Evolutionary conservation across 2,329 filamentous ascomycete species (phyloP).

Genomic region (Colletotrichum tropicicola): DNA sequence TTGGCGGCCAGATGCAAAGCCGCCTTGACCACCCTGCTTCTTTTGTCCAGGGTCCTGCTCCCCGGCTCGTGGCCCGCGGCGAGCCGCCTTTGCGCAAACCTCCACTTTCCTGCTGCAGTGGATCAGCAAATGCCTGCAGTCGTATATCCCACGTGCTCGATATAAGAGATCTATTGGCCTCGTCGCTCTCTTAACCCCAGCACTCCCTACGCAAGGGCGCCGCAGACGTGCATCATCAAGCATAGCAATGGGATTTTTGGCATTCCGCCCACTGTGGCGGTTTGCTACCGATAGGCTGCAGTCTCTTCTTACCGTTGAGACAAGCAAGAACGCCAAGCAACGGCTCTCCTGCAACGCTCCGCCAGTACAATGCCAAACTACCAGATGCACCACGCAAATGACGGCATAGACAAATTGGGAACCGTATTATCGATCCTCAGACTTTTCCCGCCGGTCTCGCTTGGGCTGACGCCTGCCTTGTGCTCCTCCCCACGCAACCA

Average conservation of each 20-base stretch:
- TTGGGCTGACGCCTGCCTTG: no score
- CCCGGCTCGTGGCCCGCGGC: conserved; percentile 11
- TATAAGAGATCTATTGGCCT: conserved; percentile 14
- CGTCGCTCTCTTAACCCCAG: neutral
- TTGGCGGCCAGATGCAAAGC: neutral
- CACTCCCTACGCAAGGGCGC: neutral
- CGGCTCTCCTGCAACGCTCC: neutral
- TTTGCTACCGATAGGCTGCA: conserved; percentile 18
- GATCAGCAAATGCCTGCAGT: conserved; percentile 21
- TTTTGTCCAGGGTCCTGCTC: conserved; percentile 13
- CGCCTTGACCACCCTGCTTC: conserved; percentile 10
- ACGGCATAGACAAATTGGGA: neutral
- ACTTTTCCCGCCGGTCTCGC: neutral
- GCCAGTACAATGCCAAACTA: neutral
- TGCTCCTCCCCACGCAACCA: no score
- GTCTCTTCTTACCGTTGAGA: conserved; percentile 2
- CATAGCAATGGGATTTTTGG: neutral
- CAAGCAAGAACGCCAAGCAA: conserved; percentile 18
- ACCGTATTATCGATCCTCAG: neutral
- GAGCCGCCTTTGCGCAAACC: conserved; percentile 8
- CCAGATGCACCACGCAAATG: neutral
- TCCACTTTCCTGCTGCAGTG: conserved; percentile 10
- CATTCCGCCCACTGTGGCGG: neutral
- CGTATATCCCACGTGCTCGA: conserved; percentile 21
- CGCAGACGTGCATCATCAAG: conserved; percentile 10